Percentiles rank a stretch among this genome's conserved stretches.
These are phyloP conservation scores for Inosperma sp. DNA, from an alignment of 768 basidiomycete genomes.

Conservation along the genomic window DNA sequence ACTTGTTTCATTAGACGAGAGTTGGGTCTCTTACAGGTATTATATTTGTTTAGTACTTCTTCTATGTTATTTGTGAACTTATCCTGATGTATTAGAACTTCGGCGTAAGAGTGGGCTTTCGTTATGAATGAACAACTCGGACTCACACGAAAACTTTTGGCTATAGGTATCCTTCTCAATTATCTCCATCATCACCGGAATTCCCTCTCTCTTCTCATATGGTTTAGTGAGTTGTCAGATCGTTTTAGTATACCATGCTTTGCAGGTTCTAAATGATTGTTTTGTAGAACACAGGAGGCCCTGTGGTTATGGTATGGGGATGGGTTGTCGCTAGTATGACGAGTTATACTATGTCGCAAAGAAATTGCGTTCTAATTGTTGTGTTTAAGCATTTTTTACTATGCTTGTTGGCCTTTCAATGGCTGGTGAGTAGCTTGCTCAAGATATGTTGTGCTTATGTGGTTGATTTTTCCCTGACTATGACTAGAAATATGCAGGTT, in stretches of 20 bases:
- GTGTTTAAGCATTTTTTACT: conserved; percentile 52
- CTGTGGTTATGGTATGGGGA: conserved; percentile 75
- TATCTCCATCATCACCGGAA: conserved; percentile 70
- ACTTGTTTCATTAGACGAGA: conserved; percentile 45
- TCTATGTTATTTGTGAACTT: not conserved
- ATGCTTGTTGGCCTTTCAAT: conserved; percentile 70
- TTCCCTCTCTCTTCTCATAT: conserved; percentile 64
- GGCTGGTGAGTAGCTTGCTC: conserved; percentile 50
- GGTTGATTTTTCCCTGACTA: not conserved
- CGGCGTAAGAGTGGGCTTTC: conserved; percentile 37
- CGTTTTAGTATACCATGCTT: not conserved
- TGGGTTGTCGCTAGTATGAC: conserved; percentile 61
- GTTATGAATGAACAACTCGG: conserved; percentile 3
- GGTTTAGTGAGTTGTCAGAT: conserved; percentile 46
- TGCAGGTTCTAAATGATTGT: not conserved
- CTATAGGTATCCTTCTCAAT: conserved; percentile 62
- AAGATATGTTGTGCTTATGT: not conserved
- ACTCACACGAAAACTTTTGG: conserved; percentile 9
- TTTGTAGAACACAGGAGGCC: conserved; percentile 63
- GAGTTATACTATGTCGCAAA: not conserved
- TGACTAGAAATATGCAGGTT: conserved; percentile 47
- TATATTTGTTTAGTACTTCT: conserved; percentile 18
- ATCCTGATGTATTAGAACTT: conserved; percentile 47
- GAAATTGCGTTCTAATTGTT: not conserved
- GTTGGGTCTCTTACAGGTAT: conserved; percentile 55